phyloP scores from a whole-genome alignment of 192 early-diverging fungal species.

The Hyaloraphidium curvatum region DNA sequence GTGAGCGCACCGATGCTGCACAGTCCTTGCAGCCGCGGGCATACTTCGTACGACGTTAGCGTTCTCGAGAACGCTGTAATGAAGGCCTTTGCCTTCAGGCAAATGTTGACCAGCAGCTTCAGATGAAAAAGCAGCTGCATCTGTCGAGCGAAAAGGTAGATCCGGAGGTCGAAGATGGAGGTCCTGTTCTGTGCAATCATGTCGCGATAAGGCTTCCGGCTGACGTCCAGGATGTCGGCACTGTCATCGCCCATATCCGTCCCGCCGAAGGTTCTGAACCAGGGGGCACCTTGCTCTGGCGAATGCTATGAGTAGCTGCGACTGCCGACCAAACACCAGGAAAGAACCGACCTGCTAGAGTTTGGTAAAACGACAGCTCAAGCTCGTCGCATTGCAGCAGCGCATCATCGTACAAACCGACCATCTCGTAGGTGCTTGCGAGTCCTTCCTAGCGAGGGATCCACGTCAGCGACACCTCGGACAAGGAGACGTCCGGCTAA shows the following conservation, averaged over 20 bases:
- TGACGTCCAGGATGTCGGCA: conserved; percentile 53
- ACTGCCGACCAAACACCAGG: not conserved
- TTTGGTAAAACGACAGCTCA: conserved; percentile 85
- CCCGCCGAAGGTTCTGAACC: conserved; percentile 87
- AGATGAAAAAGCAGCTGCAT: conserved; percentile 50
- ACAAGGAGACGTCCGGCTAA: conserved; percentile 7
- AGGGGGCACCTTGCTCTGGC: conserved; percentile 57
- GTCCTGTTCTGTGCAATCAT: conserved; percentile 78
- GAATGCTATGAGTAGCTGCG: not conserved
- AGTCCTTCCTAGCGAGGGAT: conserved; percentile 42
- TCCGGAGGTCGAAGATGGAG: conserved; percentile 86
- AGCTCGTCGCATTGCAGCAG: conserved; percentile 92
- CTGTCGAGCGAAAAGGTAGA: conserved; percentile 90
- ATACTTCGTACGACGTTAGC: conserved; percentile 49
- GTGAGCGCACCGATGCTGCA: not conserved
- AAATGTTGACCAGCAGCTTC: conserved; percentile 42
- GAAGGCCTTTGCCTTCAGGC: conserved; percentile 48
- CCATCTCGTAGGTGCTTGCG: conserved; percentile 64
- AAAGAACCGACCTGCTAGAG: conserved; percentile 41
- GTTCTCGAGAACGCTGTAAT: conserved; percentile 48
- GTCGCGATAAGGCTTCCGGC: conserved; percentile 65
- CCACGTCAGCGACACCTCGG: not conserved
- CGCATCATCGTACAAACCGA: conserved; percentile 75
- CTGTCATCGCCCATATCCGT: conserved; percentile 71
- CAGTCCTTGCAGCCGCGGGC: not conserved